Base-by-base conservation (phyloP, 169 alveolate genomes). In the Eimeria sp. region DNA sequence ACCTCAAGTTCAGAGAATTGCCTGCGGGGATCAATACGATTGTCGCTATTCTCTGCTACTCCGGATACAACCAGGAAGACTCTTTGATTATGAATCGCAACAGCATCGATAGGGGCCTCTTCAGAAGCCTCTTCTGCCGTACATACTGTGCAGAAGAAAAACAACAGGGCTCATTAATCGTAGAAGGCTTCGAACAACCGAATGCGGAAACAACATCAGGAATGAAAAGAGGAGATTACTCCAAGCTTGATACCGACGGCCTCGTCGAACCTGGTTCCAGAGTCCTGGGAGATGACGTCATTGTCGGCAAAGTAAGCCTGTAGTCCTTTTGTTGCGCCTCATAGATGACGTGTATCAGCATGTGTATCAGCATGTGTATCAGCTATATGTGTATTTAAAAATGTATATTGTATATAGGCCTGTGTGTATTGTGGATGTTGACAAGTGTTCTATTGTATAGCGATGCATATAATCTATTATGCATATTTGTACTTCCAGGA, bases 41-140 rank as follows among this genome's bases (percentile, higher is more conserved):
- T 76, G 99, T 99, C 4, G 99, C 99, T 1, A 99, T 99, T 72
- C 99, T 99, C 98, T 99, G 99, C 94, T 99, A 99, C 98, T 99
- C 99, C 25, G 99, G 99, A 11, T 99, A 99, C 97, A 99, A 99
- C 97, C 99, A 99, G 97, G 99, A 99, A 96, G 99, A 99, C 95
- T 98, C 99, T 95, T 98, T 99, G 40, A 99, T 99, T 87, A 99
- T 99, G 99, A 99, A 99, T 96, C 99, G 99, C 97, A 98, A 99
- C 27, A 98, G 99, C 45, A 99, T 99, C 67, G 99, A 99, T 76
- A 98, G 99, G 95, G 99, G 99, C 65, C 97, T 99, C 92, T 99
- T 99, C 96, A 98, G 99, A 89, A 98, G 99, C 65, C 99, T 99
- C 57, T 99, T 99, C 97, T 99, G 98, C 97, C 92, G 97, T 90